phyloP scores from a whole-genome alignment of 2,329 filamentous ascomycete genomes.

The Fusarium duplospermum region DNA sequence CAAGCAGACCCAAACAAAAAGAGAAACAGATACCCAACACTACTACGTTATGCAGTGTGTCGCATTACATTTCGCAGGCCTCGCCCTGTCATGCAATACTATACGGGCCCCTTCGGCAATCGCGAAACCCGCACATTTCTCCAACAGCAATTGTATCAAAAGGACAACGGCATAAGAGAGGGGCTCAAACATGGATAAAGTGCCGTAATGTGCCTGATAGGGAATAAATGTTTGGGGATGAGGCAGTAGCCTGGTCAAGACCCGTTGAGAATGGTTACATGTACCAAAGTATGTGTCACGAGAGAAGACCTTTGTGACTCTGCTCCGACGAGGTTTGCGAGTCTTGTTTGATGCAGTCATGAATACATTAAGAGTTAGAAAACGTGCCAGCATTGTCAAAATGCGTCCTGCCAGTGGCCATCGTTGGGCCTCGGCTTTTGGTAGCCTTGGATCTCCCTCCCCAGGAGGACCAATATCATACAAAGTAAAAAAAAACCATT shows the following conservation, averaged over 20 bases:
- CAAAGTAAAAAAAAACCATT: slow-evolving; percentile 4
- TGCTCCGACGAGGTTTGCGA: background rate
- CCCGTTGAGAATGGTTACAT: background rate
- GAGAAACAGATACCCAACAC: slow-evolving; percentile 21
- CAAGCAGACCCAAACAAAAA: slow-evolving; percentile 7
- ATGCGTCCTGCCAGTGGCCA: slow-evolving; percentile 9
- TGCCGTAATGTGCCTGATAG: background rate
- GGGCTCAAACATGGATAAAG: background rate
- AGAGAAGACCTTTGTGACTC: background rate
- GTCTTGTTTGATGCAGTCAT: slow-evolving; percentile 4
- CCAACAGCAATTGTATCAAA: background rate
- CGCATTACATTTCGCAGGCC: background rate
- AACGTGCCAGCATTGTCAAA: slow-evolving; percentile 1
- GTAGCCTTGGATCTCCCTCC: background rate
- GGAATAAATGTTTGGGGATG: background rate
- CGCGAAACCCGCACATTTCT: background rate
- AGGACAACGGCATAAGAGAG: background rate
- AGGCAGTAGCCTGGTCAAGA: background rate
- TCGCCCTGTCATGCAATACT: background rate
- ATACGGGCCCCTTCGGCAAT: background rate
- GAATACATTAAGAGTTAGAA: slow-evolving; percentile 12
- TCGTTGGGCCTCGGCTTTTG: background rate
- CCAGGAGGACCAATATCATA: background rate
- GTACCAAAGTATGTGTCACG: background rate
- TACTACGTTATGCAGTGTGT: slow-evolving; percentile 1